Evolutionary conservation across 2,329 filamentous ascomycete genomes (phyloP).

Genomic region (Corniculantispora saksenae): DNA sequence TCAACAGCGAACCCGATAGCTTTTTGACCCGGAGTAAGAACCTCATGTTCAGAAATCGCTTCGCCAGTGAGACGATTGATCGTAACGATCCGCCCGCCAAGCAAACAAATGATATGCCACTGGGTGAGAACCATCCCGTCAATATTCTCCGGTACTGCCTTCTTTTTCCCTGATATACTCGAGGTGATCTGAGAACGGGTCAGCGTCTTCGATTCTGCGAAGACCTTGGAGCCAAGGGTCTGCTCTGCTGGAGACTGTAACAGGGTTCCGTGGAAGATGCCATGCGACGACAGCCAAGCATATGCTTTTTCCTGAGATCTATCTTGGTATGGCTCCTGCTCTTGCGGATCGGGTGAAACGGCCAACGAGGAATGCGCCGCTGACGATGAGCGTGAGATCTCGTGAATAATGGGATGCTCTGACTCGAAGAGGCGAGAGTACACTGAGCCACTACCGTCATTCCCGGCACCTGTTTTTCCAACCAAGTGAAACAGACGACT

Average conservation of each 20-base stretch:
- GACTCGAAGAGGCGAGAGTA: constrained; percentile 87
- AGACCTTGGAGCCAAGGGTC: constrained; percentile 70
- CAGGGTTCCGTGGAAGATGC: constrained; percentile 84
- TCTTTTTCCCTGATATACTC: constrained; percentile 65
- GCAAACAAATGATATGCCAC: constrained; percentile 85
- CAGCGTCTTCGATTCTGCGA: constrained; percentile 77
- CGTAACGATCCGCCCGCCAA: constrained; percentile 80
- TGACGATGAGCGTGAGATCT: constrained; percentile 61
- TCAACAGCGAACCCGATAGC: constrained; percentile 86
- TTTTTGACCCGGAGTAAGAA: constrained; percentile 77
- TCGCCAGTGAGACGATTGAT: constrained; percentile 85
- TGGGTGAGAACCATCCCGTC: constrained; percentile 83
- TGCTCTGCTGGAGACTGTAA: constrained; percentile 59
- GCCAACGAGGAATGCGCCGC: constrained; percentile 64
- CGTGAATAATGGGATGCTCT: constrained; percentile 77
- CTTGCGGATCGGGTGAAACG: constrained; percentile 73
- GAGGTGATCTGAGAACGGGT: constrained; percentile 71
- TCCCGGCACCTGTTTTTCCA: constrained; percentile 72
- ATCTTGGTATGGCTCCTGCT: constrained; percentile 56
- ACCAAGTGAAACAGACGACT: constrained; percentile 77
- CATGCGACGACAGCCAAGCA: constrained; percentile 87
- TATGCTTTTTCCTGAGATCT: constrained; percentile 71
- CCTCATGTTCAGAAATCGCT: constrained; percentile 82
- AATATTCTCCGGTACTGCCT: constrained; percentile 69
- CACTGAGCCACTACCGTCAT: constrained; percentile 80